Conservation (phyloP, 2,329 filamentous ascomycete genomes). For the Alternaria sp. region DNA sequence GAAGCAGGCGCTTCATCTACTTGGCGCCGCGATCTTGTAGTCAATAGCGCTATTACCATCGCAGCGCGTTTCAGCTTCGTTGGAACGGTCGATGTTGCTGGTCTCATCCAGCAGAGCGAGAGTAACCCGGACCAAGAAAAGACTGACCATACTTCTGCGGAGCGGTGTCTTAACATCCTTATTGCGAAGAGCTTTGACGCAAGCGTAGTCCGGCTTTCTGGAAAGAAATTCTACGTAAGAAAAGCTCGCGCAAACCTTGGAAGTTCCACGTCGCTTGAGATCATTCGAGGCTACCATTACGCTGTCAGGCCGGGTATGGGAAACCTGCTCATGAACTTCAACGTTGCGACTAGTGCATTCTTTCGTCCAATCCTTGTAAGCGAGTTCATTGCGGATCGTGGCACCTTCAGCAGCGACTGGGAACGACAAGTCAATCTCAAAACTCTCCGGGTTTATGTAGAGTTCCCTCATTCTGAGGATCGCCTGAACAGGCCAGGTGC, state of each 20-base stretch:
- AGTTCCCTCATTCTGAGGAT: background rate
- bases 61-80: background rate
- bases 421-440: background rate
- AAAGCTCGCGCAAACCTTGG: background rate
- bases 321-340: constrained; percentile 14
- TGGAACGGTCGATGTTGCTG: background rate
- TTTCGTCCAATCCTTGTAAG: constrained; percentile 16
- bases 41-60: background rate
- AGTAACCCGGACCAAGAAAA: too few species aligned
- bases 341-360: constrained; percentile 17
- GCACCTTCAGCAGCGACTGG: background rate
- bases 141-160: background rate
- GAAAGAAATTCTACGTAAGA: constrained; percentile 11
- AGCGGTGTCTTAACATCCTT: constrained; percentile 4
- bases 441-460: constrained; percentile 5
- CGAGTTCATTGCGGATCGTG: constrained; percentile 2
- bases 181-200: constrained; percentile 3
- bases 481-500: constrained; percentile 1
- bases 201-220: background rate
- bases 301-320: constrained; percentile 12
- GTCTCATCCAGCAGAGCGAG: too few species aligned
- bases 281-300: constrained; percentile 21
- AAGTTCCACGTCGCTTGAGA: background rate
- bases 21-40: too few species aligned
- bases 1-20: too few species aligned